These are phyloP conservation scores for Cylindrotheca fusiformis DNA, from an alignment of 108 stramenopile species.

Conservation along the genomic window DNA sequence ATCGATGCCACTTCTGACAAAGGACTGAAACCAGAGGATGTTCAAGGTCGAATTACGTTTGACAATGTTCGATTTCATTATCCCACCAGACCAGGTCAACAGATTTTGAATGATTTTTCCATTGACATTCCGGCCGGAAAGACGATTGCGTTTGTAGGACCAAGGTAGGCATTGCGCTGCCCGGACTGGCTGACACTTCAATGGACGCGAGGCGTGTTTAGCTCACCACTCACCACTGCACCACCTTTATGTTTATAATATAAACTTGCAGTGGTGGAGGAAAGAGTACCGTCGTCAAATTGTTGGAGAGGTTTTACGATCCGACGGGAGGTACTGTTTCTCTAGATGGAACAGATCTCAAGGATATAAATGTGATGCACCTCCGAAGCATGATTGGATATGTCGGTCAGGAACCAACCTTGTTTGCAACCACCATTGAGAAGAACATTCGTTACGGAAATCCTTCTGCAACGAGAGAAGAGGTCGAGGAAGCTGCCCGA, in stretches of 20 bases:
- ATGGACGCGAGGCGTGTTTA: slow-evolving; percentile 58
- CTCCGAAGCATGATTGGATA: slow-evolving; percentile 72
- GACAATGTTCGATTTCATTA: slow-evolving; percentile 66
- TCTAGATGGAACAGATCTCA: slow-evolving; percentile 83
- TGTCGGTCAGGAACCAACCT: slow-evolving; percentile 88
- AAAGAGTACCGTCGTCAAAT: slow-evolving; percentile 77
- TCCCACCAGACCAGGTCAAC: slow-evolving; percentile 23
- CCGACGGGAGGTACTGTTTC: slow-evolving; percentile 69
- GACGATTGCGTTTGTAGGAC: slow-evolving; percentile 69
- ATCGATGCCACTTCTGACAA: slow-evolving; percentile 54
- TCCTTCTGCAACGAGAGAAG: slow-evolving; percentile 51
- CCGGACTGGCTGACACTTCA: slow-evolving; percentile 31
- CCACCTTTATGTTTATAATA: slow-evolving; percentile 62
- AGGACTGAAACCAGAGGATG: slow-evolving; percentile 46
- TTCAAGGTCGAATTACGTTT: slow-evolving; percentile 55
- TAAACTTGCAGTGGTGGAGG: slow-evolving; percentile 95
- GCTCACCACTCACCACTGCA: not conserved
- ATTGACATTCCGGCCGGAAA: slow-evolving; percentile 4
- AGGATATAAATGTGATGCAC: slow-evolving; percentile 58
- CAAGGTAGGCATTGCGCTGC: slow-evolving; percentile 36
- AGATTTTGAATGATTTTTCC: slow-evolving; percentile 3
- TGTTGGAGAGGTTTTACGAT: slow-evolving; percentile 94
- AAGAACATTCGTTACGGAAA: slow-evolving; percentile 91
- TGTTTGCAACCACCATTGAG: slow-evolving; percentile 90
- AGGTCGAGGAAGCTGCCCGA: slow-evolving; percentile 84